Percentiles rank a stretch among this genome's conserved stretches.
phyloP scores from a whole-genome alignment of 768 basidiomycete species.

The Pleurotus platypus region DNA sequence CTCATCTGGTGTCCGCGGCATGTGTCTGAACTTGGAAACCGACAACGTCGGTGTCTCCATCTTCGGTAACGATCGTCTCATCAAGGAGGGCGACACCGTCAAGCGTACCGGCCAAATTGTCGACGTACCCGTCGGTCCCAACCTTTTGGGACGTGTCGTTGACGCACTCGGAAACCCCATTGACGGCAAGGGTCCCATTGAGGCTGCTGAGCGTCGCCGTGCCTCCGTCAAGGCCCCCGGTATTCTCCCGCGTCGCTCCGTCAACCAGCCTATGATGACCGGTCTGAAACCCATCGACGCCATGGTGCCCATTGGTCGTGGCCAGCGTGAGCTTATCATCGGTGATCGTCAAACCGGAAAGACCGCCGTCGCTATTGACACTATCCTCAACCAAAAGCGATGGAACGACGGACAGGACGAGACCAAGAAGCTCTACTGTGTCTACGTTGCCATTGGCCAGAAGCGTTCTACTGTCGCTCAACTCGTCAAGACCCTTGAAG shows the following conservation, averaged over 20 bases:
- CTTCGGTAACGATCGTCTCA: conserved; percentile 96
- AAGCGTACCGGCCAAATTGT: conserved; percentile 99
- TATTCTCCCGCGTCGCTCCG: conserved; percentile 98
- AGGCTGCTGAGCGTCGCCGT: conserved; percentile 91
- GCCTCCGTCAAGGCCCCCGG: conserved; percentile 98
- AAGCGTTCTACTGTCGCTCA: conserved; percentile 99
- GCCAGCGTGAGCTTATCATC: conserved; percentile 99
- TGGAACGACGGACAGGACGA: conserved; percentile 99
- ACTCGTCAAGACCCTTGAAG: conserved; percentile 98
- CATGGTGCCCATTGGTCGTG: conserved; percentile 99
- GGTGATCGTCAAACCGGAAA: conserved; percentile 99
- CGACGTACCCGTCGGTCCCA: conserved; percentile 98
- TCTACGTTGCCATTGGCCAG: conserved; percentile 99
- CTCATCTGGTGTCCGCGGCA: conserved; percentile 99
- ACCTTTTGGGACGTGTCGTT: conserved; percentile 97
- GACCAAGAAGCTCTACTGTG: conserved; percentile 98
- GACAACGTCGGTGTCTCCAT: conserved; percentile 99
- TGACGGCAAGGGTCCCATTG: conserved; percentile 97
- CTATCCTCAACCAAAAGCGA: conserved; percentile 99
- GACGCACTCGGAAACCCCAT: conserved; percentile 99
- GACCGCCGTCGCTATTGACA: conserved; percentile 99
- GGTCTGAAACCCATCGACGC: conserved; percentile 99
- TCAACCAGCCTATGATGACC: conserved; percentile 99
- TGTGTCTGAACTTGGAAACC: conserved; percentile 99
- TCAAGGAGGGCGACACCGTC: conserved; percentile 99